Evolutionary conservation across 1,284 basidiomycete species (phyloP).

Genomic region (Pseudozyma hubeiensis): DNA sequence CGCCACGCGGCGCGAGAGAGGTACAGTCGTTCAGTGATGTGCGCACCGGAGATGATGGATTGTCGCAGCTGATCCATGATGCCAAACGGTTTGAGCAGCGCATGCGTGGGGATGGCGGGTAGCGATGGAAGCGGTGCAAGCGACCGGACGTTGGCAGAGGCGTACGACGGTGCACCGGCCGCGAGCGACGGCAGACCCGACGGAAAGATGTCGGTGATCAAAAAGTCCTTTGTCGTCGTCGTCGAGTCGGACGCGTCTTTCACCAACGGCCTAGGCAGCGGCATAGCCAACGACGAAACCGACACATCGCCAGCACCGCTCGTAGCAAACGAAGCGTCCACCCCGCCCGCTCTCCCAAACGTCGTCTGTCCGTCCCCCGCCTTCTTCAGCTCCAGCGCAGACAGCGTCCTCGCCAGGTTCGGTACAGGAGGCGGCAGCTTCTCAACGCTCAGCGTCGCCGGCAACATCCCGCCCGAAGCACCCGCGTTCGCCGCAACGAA

Average conservation of each 20-base stretch:
- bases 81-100: conserved; percentile 45
- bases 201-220: conserved; percentile 55
- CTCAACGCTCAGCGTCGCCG: conserved; percentile 1
- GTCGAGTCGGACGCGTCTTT: neutral
- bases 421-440: conserved; percentile 45
- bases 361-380: neutral
- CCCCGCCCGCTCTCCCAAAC: neutral
- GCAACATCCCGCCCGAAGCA: conserved; percentile 1
- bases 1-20: conserved; percentile 88
- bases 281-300: conserved; percentile 21
- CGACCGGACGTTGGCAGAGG: conserved; percentile 9
- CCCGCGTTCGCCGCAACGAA: conserved; percentile 40
- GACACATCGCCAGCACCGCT: conserved; percentile 6
- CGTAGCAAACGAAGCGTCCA: conserved; percentile 1
- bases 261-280: conserved; percentile 18
- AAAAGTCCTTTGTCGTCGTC: conserved; percentile 3
- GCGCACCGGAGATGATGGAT: conserved; percentile 75
- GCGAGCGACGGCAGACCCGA: conserved; percentile 53
- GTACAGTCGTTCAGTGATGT: conserved; percentile 86
- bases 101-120: conserved; percentile 13
- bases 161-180: conserved; percentile 47
- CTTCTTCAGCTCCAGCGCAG: conserved; percentile 36
- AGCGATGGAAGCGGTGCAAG: neutral
- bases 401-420: conserved; percentile 47
- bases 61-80: conserved; percentile 32